Evolutionary conservation across 2,329 filamentous ascomycete genomes (phyloP), one percentile per base, ranked within the genome.

Genomic region (Phaeosphaeria sp.): DNA sequence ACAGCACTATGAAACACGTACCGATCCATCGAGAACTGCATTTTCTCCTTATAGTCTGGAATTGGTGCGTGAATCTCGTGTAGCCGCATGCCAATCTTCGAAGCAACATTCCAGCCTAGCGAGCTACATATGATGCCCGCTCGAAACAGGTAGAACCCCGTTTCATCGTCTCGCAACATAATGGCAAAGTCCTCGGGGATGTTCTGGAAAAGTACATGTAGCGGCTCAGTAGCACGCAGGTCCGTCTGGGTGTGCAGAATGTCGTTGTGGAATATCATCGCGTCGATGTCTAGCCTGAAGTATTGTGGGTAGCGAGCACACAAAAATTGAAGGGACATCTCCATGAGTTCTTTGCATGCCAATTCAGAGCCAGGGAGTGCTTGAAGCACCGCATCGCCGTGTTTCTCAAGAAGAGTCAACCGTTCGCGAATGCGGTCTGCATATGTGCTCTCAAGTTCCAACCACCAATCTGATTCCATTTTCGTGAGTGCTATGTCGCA

Each of bases 21-120:
- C 85, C 91, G 83, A 69, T 96, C 91, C 89, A 96, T 93, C 42
- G 90, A 93, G 62, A 92, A 90, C 39, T 90, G 85, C 90, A 96
- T 93, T 80, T 93, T 96, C 73, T 91, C 89, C 64, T 90, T 90
- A 74, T 94, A 96, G 67, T 95, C 90, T 0, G 92, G 92, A 21
- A 96, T 89, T 0, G 85, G 83, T 1, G 78, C 78, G 71, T 96
- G 92, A 59, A 96, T 94, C 56, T 87, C 84, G 11, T 88, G 81
- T 15, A 96, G 79, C 21, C 84, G 83, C 64, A 88, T 77, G 0
- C 90, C 91, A 53, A 95, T 88, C 79, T 96, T 95, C 22, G 84
- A 85, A 0, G 81, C 85, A 0, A 95, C 78, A 63, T 89, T 91
- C 92, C 92, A 96, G 1, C 92, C 92, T 0, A 96, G 78, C 0